These are phyloP conservation scores for Conringia planisiliqua DNA, from an alignment of 345 rosid genomes.

Conservation along the genomic window DNA sequence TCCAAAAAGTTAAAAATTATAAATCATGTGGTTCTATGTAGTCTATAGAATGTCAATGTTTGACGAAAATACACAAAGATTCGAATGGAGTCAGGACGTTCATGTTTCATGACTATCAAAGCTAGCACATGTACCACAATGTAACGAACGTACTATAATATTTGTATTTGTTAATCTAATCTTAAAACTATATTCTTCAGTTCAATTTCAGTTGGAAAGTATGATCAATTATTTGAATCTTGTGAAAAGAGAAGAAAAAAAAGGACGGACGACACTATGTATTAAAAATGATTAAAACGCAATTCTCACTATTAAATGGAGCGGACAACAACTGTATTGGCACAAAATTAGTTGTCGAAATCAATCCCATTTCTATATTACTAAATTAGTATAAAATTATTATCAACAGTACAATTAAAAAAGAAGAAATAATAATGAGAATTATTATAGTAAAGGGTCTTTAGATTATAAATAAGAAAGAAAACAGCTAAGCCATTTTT, in stretches of 20 bases:
- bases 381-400: not conserved
- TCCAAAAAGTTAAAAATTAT: not conserved
- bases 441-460: not conserved
- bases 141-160: not conserved
- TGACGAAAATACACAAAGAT: constrained; percentile 17
- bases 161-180: not conserved
- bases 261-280: not conserved
- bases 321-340: constrained; percentile 28
- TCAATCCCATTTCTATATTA: not conserved
- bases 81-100: constrained; percentile 17
- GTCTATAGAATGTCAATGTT: constrained; percentile 26
- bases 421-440: not conserved
- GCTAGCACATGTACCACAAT: constrained; percentile 22
- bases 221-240: constrained; percentile 31
- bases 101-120: constrained; percentile 29
- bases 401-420: not conserved
- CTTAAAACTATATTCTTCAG: constrained; percentile 29
- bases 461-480: not conserved
- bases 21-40: constrained; percentile 15
- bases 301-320: not conserved
- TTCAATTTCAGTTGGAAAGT: constrained; percentile 29
- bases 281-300: not conserved
- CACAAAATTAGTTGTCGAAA: constrained; percentile 30
- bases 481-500: constrained; percentile 29
- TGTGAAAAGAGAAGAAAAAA: not conserved